Evolutionary conservation across 2,329 filamentous ascomycete genomes (phyloP), one percentile per base, ranked within the genome.

Genomic region (Dactylonectria macrodidyma): DNA sequence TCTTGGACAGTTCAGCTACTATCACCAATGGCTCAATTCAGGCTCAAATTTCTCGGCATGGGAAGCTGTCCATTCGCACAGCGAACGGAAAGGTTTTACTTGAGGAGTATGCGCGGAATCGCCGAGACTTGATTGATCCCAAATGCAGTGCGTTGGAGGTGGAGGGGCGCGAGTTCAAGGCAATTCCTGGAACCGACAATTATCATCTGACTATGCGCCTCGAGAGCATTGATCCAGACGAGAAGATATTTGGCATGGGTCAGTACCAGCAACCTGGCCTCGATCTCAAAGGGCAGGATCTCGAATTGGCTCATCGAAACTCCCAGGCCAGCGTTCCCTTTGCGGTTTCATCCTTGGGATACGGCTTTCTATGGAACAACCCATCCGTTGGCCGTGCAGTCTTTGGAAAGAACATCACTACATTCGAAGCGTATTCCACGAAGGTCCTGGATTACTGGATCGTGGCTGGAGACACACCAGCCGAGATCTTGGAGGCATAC

Each of bases 201-300:
- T 91, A 88, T 73, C 85, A 88, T 59, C 79, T 91, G 9, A 91
- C 88, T 0, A 81, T 86, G 70, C 83, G 90, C 0, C 85, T 92
- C 60, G 90, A 92, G 75, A 87, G 86, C 1, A 75, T 87, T 59
- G 77, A 86, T 60, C 78, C 80, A 0, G 80, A 86, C 19, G 90
- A 92, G 76, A 88, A 86, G 74, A 87, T 92, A n/a, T 92, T 85
- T 72, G 90, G 90, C 22, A 92, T 92, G 89, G 90, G 90, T 0
- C 90, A 92, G 77, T 92, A 92, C 67, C 90, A 92, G 73, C 89
- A 92, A 71, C 87, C 88, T 0, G 84, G 82, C 59, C 80, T 92
- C n/a, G 84, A 92, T 73, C 81, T 92, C 56, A 92, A 91, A 71
- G 90, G 90, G 0, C 75, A 82, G 0, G 89, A 92, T 64, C 77